These are phyloP conservation scores for Adansonia rubrostipa DNA, from an alignment of 441 rosid genomes.

Conservation along the genomic window DNA sequence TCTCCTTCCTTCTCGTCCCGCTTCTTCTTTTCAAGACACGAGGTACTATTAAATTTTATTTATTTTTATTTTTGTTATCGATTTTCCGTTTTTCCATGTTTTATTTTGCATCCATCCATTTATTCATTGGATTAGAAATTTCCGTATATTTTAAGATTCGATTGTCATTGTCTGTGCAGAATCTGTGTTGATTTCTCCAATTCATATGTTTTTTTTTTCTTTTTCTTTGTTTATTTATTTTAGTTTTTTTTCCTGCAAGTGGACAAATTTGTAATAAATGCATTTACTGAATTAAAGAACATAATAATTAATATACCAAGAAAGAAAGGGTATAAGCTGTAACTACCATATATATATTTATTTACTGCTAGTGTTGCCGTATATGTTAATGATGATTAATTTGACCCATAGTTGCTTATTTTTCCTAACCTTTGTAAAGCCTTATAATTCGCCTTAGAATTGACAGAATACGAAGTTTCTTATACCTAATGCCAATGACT, in stretches of 20 bases:
- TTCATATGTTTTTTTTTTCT: background rate
- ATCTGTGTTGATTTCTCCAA: slow-evolving; percentile 2
- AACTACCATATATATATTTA: background rate
- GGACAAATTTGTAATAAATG: background rate
- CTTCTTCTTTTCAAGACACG: slow-evolving; percentile 2
- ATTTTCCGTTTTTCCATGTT: background rate
- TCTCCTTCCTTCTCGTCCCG: background rate
- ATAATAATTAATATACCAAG: background rate
- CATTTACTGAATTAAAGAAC: background rate
- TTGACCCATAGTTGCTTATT: background rate
- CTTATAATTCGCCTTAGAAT: background rate
- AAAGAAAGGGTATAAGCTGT: background rate
- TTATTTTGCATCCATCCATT: background rate
- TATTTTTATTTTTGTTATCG: background rate
- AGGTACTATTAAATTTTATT: background rate
- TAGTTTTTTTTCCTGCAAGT: background rate
- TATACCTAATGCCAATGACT: background rate
- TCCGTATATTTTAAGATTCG: background rate
- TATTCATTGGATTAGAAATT: background rate
- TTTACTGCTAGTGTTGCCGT: background rate
- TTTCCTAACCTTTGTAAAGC: background rate
- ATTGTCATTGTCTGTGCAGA: background rate
- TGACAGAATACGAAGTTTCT: background rate
- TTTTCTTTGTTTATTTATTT: background rate
- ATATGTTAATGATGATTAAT: background rate